These are phyloP conservation scores for Cladorrhinum sp. DNA, from an alignment of 2,329 filamentous ascomycete species.

Conservation along the genomic window DNA sequence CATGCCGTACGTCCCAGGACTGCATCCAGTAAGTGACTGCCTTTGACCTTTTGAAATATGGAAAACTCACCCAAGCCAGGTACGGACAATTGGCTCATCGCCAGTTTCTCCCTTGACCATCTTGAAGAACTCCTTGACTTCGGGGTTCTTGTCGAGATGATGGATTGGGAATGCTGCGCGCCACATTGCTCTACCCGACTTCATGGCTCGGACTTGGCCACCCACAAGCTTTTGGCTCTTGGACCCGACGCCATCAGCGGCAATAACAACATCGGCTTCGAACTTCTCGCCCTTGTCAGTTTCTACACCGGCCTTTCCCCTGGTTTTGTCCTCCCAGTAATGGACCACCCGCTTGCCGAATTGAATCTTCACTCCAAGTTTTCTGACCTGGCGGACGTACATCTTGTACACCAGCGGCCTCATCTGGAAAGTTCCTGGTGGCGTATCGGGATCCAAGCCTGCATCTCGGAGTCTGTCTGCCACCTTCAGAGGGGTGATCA, in stretches of 20 bases:
- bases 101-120: slow-evolving; percentile 39
- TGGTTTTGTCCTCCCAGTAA: slow-evolving; percentile 36
- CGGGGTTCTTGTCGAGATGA: slow-evolving; percentile 40
- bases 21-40: slow-evolving; percentile 31
- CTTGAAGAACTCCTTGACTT: slow-evolving; percentile 39
- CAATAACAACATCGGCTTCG: slow-evolving; percentile 46
- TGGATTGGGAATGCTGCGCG: slow-evolving; percentile 41
- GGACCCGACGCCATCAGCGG: slow-evolving; percentile 47
- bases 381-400: slow-evolving; percentile 43
- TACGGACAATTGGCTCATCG: slow-evolving; percentile 43
- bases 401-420: slow-evolving; percentile 54
- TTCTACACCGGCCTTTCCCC: slow-evolving; percentile 43
- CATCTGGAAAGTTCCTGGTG: slow-evolving; percentile 55
- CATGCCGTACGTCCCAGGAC: slow-evolving; percentile 40
- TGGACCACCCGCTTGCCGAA: slow-evolving; percentile 31
- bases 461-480: slow-evolving; percentile 44
- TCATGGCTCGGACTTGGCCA: slow-evolving; percentile 40
- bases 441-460: slow-evolving; percentile 41
- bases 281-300: slow-evolving; percentile 48
- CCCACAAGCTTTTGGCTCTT: slow-evolving; percentile 44
- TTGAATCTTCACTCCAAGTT: slow-evolving; percentile 30
- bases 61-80: slow-evolving; percentile 42
- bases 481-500: slow-evolving; percentile 47
- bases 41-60: not conserved
- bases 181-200: slow-evolving; percentile 44